Percentiles rank a stretch among this genome's conserved stretches.
These are phyloP conservation scores for Rhizoclosmatium sp. DNA, from an alignment of 192 early-diverging fungal species.

Conservation along the genomic window DNA sequence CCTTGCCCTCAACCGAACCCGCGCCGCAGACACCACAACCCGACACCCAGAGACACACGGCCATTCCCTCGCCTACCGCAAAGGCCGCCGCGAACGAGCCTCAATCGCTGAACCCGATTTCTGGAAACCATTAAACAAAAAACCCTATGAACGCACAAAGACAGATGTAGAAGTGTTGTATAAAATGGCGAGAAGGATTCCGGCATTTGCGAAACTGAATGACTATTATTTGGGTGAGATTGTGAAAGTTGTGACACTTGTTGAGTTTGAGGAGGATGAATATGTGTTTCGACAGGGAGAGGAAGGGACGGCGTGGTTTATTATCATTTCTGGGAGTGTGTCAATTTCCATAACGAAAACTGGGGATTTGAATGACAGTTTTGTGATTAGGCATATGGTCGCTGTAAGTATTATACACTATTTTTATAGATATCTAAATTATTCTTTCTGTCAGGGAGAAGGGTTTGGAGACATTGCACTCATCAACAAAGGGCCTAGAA, in stretches of 20 bases:
- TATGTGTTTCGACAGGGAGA: constrained; percentile 45
- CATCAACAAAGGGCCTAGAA: constrained; percentile 48
- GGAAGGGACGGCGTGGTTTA: constrained; percentile 56
- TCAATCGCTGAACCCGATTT: neutral
- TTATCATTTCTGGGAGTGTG: constrained; percentile 37
- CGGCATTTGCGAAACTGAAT: constrained; percentile 20
- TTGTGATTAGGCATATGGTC: constrained; percentile 17
- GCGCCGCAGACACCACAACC: neutral
- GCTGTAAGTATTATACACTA: neutral
- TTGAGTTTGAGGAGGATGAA: neutral
- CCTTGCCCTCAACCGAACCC: neutral
- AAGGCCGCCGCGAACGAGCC: neutral
- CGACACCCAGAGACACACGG: too few relatives aligned
- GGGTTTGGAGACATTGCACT: constrained; percentile 60
- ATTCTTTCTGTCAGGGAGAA: constrained; percentile 24
- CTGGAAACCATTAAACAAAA: neutral
- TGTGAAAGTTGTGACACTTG: constrained; percentile 9
- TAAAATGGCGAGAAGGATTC: neutral
- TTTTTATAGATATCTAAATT: too few relatives aligned
- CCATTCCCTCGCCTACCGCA: neutral
- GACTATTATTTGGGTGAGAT: constrained; percentile 1
- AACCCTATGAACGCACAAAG: neutral
- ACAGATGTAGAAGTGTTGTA: constrained; percentile 8
- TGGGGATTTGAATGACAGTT: constrained; percentile 37
- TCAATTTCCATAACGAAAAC: constrained; percentile 44